Evolutionary conservation across 2,329 filamentous ascomycete species (phyloP).

Genomic region (Ophiostoma australiae): DNA sequence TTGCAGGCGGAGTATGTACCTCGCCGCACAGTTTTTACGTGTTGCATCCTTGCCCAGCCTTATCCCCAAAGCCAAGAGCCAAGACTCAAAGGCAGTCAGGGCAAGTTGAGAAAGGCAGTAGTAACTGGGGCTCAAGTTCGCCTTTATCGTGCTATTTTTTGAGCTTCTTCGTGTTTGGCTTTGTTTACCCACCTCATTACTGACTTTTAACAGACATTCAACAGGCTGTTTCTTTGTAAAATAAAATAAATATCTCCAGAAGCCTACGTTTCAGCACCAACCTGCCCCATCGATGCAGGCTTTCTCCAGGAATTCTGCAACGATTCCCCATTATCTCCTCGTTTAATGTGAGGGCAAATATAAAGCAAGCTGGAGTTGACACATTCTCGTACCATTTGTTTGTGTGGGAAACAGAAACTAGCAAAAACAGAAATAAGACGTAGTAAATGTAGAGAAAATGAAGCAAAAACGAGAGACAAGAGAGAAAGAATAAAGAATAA

Average conservation of each 20-base stretch:
- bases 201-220: background rate
- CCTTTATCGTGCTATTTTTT: background rate
- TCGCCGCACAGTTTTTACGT: background rate
- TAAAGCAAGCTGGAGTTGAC: background rate
- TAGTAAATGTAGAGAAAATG: background rate
- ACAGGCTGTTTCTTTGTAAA: background rate
- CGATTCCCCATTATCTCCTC: background rate
- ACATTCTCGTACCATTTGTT: background rate
- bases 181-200: background rate
- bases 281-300: background rate
- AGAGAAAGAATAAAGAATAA: no score
- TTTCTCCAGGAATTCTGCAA: background rate
- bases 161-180: background rate
- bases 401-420: background rate
- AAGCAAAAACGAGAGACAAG: no score
- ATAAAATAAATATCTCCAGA: background rate
- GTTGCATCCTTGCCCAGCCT: slow-evolving; percentile 7
- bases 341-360: background rate
- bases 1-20: background rate
- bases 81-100: background rate
- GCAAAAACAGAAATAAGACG: background rate
- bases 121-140: background rate
- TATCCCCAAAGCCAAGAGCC: background rate
- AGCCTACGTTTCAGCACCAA: background rate
- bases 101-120: background rate